Percentiles rank a stretch among this genome's conserved stretches.
Conservation (phyloP, 768 basidiomycete genomes). For the Podaxis sp. region DNA sequence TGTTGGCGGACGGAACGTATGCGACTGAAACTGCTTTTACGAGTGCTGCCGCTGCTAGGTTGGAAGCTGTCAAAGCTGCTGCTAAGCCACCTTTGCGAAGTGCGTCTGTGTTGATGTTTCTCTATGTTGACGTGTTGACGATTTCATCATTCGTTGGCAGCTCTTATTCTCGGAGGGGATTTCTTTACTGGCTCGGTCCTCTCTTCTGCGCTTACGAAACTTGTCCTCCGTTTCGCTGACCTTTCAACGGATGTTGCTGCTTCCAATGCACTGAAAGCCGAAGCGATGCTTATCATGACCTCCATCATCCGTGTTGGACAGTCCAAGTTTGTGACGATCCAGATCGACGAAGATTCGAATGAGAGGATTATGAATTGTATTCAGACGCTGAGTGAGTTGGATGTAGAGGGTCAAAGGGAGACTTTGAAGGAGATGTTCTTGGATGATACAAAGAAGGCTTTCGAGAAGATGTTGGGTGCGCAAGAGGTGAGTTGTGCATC, state of each 20-base stretch:
- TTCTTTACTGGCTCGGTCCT: slow-evolving; percentile 95
- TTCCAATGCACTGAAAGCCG: slow-evolving; percentile 79
- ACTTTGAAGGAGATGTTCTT: slow-evolving; percentile 73
- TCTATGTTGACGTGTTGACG: background rate
- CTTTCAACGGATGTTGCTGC: slow-evolving; percentile 42
- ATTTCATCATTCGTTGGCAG: slow-evolving; percentile 31
- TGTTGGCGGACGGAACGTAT: slow-evolving; percentile 96
- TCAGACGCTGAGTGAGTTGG: slow-evolving; percentile 84
- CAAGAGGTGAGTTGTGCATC: slow-evolving; percentile 68
- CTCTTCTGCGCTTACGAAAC: slow-evolving; percentile 87
- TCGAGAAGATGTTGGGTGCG: slow-evolving; percentile 91
- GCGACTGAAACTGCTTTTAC: slow-evolving; percentile 94
- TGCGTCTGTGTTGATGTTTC: slow-evolving; percentile 31
- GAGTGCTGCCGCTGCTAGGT: slow-evolving; percentile 53
- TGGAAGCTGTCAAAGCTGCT: slow-evolving; percentile 84
- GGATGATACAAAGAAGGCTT: slow-evolving; percentile 87
- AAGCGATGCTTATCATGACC: slow-evolving; percentile 98
- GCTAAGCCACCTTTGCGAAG: slow-evolving; percentile 88
- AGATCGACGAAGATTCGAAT: slow-evolving; percentile 98
- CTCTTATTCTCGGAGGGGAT: slow-evolving; percentile 90
- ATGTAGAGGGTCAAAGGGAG: slow-evolving; percentile 36
- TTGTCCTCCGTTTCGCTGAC: slow-evolving; percentile 79
- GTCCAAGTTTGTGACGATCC: slow-evolving; percentile 88
- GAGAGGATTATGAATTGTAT: slow-evolving; percentile 97
- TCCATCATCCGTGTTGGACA: slow-evolving; percentile 96